Percentiles rank a stretch among this genome's conserved stretches.
phyloP scores from a whole-genome alignment of 768 basidiomycete genomes.

The Cystoderma amianthinum region DNA sequence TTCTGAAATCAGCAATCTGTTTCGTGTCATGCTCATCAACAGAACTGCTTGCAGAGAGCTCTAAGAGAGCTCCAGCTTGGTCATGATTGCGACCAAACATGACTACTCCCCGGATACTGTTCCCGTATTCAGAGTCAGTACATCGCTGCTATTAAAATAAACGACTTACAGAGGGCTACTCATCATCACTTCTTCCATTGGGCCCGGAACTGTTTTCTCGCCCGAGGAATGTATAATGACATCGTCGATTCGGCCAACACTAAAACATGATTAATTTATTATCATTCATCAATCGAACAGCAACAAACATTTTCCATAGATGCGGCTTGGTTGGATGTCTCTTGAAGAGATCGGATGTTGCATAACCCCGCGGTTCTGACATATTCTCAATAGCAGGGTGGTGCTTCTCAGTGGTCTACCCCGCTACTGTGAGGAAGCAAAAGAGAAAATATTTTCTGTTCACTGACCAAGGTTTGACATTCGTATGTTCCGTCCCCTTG shows the following conservation, averaged over 20 bases:
- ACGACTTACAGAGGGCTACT: conserved; percentile 14
- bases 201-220: conserved; percentile 28
- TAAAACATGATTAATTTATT: conserved; percentile 6
- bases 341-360: conserved; percentile 27
- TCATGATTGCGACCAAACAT: conserved; percentile 33
- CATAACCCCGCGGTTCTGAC: conserved; percentile 25
- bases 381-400: conserved; percentile 23
- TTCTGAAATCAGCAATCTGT: conserved; percentile 20
- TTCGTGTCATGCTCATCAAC: conserved; percentile 20
- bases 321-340: conserved; percentile 28
- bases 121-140: not conserved
- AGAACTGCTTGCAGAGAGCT: conserved; percentile 13
- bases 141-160: not conserved
- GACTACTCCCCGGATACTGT: conserved; percentile 21
- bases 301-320: conserved; percentile 25
- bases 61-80: conserved; percentile 23
- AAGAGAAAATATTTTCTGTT: not conserved
- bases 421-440: not conserved
- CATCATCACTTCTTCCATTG: conserved; percentile 21
- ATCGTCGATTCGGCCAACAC: conserved; percentile 33
- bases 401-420: conserved; percentile 18
- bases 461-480: conserved; percentile 26
- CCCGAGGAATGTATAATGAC: conserved; percentile 29
- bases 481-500: conserved; percentile 30
- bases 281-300: not conserved